Evolutionary conservation across 768 basidiomycete genomes (phyloP).

Genomic region (Collybia mongolica): DNA sequence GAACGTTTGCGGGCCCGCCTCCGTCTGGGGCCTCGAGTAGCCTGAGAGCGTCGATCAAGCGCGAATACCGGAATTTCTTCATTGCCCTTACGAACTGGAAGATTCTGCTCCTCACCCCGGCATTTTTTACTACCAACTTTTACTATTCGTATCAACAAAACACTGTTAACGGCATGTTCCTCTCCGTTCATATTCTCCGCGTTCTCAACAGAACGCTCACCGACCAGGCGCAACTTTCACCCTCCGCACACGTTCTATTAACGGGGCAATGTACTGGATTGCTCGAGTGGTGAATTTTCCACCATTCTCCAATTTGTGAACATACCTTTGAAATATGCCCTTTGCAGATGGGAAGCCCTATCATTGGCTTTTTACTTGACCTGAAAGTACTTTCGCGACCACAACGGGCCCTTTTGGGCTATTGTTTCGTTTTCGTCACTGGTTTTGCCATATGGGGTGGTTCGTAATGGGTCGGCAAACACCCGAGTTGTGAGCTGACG

Average conservation of each 20-base stretch:
- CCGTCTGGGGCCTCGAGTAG: conserved; percentile 12
- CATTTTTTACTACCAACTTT: conserved; percentile 29
- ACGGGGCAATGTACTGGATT: conserved; percentile 28
- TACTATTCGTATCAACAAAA: conserved; percentile 30
- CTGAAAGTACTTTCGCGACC: conserved; percentile 25
- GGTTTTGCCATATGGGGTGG: conserved; percentile 27
- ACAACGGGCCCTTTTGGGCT: conserved; percentile 22
- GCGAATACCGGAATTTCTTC: conserved; percentile 18
- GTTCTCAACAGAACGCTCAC: not conserved
- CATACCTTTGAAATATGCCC: not conserved
- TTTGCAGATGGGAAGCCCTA: conserved; percentile 20
- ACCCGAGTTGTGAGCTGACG: not conserved
- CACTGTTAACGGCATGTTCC: conserved; percentile 20
- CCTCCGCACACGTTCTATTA: conserved; percentile 23
- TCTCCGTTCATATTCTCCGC: not conserved
- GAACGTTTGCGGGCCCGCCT: conserved; percentile 20
- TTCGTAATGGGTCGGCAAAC: conserved; percentile 1
- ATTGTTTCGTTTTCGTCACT: conserved; percentile 20
- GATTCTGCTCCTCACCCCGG: conserved; percentile 24
- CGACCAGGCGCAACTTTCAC: conserved; percentile 22
- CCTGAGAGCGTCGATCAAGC: conserved; percentile 14
- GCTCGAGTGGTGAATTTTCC: conserved; percentile 22
- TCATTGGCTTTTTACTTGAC: conserved; percentile 23
- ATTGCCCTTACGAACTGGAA: conserved; percentile 22
- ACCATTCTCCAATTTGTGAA: no score